These are phyloP conservation scores for Phyllosticta ampelicida DNA, from an alignment of 2,329 filamentous ascomycete species.

Conservation along the genomic window DNA sequence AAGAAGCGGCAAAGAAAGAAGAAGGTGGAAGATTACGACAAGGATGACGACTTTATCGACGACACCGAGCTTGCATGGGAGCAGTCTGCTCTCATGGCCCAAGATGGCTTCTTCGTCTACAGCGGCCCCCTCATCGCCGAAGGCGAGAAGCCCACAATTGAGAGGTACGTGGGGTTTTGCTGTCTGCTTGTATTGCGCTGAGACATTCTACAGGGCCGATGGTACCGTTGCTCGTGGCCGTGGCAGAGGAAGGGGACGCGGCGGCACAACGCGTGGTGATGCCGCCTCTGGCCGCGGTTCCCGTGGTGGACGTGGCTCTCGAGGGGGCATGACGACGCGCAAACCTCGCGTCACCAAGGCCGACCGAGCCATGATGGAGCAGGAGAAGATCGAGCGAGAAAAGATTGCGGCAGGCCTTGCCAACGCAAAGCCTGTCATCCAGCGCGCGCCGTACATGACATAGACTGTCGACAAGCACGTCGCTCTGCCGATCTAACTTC, in stretches of 20 bases:
- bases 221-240: constrained; percentile 60
- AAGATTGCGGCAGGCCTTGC: constrained; percentile 26
- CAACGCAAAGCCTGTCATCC: constrained; percentile 6
- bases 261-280: constrained; percentile 34
- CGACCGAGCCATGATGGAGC: constrained; percentile 69
- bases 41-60: constrained; percentile 63
- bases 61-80: constrained; percentile 95
- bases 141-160: constrained; percentile 62
- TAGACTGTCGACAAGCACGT: neutral
- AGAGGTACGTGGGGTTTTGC: constrained; percentile 40
- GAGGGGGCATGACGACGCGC: constrained; percentile 61
- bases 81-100: constrained; percentile 83
- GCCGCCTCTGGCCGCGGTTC: constrained; percentile 25
- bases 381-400: constrained; percentile 69
- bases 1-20: constrained; percentile 72
- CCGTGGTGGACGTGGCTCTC: constrained; percentile 45
- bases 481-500: neutral
- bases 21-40: constrained; percentile 57
- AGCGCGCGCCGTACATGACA: neutral
- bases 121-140: constrained; percentile 83
- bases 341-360: constrained; percentile 83
- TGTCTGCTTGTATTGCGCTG: constrained; percentile 13
- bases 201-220: constrained; percentile 46
- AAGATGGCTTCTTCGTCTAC: constrained; percentile 97
- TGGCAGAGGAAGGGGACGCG: constrained; percentile 44